These are phyloP conservation scores for Fusarium devonianum DNA, from an alignment of 2,329 filamentous ascomycete genomes.

Conservation along the genomic window DNA sequence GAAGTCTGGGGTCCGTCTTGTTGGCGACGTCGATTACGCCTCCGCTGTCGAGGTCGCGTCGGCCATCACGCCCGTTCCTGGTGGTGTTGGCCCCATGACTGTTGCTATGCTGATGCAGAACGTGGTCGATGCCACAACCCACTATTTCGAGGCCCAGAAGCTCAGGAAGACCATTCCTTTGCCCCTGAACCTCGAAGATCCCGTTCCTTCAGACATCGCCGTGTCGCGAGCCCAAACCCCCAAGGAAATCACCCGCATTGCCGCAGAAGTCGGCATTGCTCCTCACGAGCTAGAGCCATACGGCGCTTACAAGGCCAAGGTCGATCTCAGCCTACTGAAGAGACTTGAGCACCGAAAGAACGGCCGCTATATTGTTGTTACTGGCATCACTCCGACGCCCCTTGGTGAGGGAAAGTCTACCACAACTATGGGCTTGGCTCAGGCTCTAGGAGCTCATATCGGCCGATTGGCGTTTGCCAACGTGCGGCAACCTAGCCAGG, in stretches of 20 bases:
- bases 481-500: slow-evolving; percentile 94
- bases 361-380: slow-evolving; percentile 90
- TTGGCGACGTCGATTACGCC: slow-evolving; percentile 94
- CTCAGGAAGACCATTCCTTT: slow-evolving; percentile 80
- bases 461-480: slow-evolving; percentile 93
- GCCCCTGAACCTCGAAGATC: slow-evolving; percentile 78
- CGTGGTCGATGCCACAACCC: slow-evolving; percentile 83
- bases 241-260: slow-evolving; percentile 88
- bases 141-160: slow-evolving; percentile 84
- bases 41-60: slow-evolving; percentile 86
- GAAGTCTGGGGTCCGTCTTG: slow-evolving; percentile 90
- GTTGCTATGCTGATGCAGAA: slow-evolving; percentile 98
- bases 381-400: slow-evolving; percentile 95
- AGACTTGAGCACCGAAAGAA: slow-evolving; percentile 86
- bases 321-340: slow-evolving; percentile 82
- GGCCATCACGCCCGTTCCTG: slow-evolving; percentile 93
- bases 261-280: slow-evolving; percentile 85
- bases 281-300: slow-evolving; percentile 93
- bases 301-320: slow-evolving; percentile 94
- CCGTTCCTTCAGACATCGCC: slow-evolving; percentile 95
- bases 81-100: slow-evolving; percentile 98
- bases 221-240: slow-evolving; percentile 88
- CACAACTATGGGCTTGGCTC: slow-evolving; percentile 93
- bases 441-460: slow-evolving; percentile 89
- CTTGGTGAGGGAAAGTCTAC: slow-evolving; percentile 98